Conservation (phyloP, 2,329 filamentous ascomycete genomes). For the Calonectria fujianensis region DNA sequence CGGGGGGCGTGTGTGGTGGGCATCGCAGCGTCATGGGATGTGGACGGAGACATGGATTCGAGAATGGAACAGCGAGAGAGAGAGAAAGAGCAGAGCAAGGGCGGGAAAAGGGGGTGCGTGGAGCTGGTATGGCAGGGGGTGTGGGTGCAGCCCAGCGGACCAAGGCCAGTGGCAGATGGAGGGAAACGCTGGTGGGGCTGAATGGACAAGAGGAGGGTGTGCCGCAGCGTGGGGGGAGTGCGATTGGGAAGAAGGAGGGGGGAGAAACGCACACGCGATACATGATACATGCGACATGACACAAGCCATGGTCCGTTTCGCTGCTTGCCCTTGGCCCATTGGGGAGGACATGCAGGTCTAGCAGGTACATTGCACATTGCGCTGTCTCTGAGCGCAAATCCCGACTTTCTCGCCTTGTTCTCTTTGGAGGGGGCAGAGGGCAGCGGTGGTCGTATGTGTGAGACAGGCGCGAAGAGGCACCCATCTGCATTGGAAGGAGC, state of each 20-base stretch:
- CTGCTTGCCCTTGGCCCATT: slow-evolving; percentile 21
- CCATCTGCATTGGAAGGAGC: neutral
- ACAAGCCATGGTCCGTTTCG: slow-evolving; percentile 29
- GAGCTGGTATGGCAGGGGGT: neutral
- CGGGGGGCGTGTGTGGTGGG: slow-evolving; percentile 36
- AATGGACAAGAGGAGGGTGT: slow-evolving; percentile 17
- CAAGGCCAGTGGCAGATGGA: slow-evolving; percentile 5
- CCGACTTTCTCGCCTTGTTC: slow-evolving; percentile 22
- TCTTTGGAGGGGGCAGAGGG: neutral
- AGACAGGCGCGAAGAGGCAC: slow-evolving; percentile 12
- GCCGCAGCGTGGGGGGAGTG: slow-evolving; percentile 1
- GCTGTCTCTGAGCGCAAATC: slow-evolving; percentile 25
- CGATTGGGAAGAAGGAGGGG: slow-evolving; percentile 41
- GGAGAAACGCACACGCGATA: slow-evolving; percentile 32
- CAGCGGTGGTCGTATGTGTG: slow-evolving; percentile 5
- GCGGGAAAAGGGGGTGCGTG: slow-evolving; percentile 19
- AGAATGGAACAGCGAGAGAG: slow-evolving; percentile 41
- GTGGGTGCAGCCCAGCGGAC: neutral
- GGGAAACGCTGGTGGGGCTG: slow-evolving; percentile 21
- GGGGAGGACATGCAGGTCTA: slow-evolving; percentile 29
- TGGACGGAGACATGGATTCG: slow-evolving; percentile 39
- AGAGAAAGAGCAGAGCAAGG: slow-evolving; percentile 36
- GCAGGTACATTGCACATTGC: slow-evolving; percentile 20
- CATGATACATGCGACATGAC: slow-evolving; percentile 26
- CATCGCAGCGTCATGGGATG: slow-evolving; percentile 48